A percentile compares a stretch with the other conserved stretches of the same genome.
phyloP scores from a whole-genome alignment of 306 rosid genomes.

The Psophocarpus tetragonolobus region DNA sequence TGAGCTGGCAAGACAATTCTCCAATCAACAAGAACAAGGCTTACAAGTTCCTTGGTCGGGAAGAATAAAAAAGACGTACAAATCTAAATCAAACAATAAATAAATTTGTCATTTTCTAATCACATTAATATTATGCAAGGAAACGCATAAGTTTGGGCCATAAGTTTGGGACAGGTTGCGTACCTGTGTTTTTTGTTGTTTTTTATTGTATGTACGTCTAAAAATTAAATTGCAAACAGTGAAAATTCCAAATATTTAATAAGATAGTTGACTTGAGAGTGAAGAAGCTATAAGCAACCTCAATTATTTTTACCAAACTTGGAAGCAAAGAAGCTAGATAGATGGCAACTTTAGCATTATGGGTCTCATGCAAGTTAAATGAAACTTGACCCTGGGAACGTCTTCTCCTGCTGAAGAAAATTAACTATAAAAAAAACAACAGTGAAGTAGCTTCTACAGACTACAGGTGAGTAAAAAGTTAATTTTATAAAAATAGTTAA shows the following conservation, averaged over 20 bases:
- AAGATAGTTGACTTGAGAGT: conserved; percentile 23
- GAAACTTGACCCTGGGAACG: background rate
- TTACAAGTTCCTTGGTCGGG: background rate
- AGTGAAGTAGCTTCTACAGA: background rate
- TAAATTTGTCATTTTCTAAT: conserved; percentile 11
- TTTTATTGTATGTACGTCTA: too few species aligned
- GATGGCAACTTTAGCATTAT: background rate
- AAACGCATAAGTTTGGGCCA: background rate
- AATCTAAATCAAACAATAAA: background rate
- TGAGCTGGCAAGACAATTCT: background rate
- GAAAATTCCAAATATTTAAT: conserved; percentile 17
- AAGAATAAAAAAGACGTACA: too few species aligned
- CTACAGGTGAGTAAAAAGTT: background rate
- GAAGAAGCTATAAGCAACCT: conserved; percentile 5
- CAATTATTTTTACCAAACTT: background rate
- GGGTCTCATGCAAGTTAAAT: background rate
- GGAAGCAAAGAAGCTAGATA: background rate
- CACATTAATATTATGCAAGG: background rate
- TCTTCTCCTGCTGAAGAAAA: background rate
- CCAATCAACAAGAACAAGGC: conserved; percentile 15
- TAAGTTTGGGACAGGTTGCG: background rate
- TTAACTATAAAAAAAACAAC: background rate
- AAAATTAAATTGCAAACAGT: background rate
- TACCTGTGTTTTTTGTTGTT: background rate
- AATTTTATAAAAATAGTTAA: too few species aligned